Conservation (phyloP, 1,284 basidiomycete species). For the Ganoderma boninense region DNA sequence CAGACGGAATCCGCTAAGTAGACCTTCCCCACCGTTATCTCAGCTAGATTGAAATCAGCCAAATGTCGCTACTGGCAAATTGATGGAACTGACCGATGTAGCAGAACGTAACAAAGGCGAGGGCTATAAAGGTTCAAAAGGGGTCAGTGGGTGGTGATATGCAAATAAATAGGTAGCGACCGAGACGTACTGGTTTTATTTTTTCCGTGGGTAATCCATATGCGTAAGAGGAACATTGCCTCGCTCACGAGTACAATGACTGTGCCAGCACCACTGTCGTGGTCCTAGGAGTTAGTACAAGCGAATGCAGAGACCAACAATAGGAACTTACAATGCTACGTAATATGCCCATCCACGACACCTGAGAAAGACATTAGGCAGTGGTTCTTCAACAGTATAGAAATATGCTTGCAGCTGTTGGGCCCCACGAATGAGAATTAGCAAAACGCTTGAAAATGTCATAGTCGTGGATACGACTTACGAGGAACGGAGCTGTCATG, state of each 20-base stretch:
- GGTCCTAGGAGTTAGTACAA: background rate
- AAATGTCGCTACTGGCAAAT: background rate
- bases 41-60: background rate
- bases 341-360: constrained; percentile 8
- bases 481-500: background rate
- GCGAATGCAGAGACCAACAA: background rate
- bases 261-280: background rate
- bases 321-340: background rate
- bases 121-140: background rate
- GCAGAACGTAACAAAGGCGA: background rate
- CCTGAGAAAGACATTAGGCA: background rate
- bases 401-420: background rate
- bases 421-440: background rate
- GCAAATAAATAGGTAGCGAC: too few species aligned
- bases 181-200: background rate
- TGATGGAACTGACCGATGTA: background rate
- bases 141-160: background rate
- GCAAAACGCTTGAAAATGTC: background rate
- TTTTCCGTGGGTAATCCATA: constrained; percentile 4
- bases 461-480: background rate
- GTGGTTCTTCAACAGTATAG: background rate
- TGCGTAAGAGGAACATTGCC: background rate
- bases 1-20: too few species aligned
- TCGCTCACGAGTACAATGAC: background rate
- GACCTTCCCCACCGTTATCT: background rate